These are phyloP conservation scores for Clonostachys solani DNA, from an alignment of 2,329 filamentous ascomycete genomes.

Conservation along the genomic window DNA sequence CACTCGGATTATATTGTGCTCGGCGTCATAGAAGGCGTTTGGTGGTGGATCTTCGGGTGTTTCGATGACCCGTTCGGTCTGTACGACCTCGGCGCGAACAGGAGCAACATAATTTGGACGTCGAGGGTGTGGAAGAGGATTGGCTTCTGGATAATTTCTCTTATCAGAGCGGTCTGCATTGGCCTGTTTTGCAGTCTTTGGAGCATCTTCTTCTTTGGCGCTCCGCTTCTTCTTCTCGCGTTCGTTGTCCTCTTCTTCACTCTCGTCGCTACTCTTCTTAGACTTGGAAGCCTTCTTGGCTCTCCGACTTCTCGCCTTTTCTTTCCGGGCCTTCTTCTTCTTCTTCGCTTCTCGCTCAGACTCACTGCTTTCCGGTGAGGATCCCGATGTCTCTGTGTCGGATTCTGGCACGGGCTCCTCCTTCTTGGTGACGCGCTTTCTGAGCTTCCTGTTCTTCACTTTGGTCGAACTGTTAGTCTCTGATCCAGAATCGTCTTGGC, in stretches of 20 bases:
- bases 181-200: constrained; percentile 5
- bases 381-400: neutral
- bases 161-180: constrained; percentile 5
- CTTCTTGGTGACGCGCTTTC: neutral
- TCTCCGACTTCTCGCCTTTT: neutral
- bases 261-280: constrained; percentile 5
- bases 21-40: constrained; percentile 55
- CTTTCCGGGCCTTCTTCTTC: constrained; percentile 5
- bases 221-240: constrained; percentile 4
- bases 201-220: neutral
- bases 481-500: no score
- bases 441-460: no score
- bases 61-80: constrained; percentile 53
- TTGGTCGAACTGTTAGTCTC: no score
- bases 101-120: constrained; percentile 42
- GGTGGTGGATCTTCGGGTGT: constrained; percentile 46
- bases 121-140: constrained; percentile 21
- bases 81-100: constrained; percentile 41
- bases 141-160: constrained; percentile 16
- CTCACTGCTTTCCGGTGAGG: no score
- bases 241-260: constrained; percentile 7
- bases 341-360: constrained; percentile 1
- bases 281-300: neutral
- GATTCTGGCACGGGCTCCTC: constrained; percentile 1
- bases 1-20: constrained; percentile 46